phyloP scores from a whole-genome alignment of 441 rosid genomes.

The Sinapis alba region DNA sequence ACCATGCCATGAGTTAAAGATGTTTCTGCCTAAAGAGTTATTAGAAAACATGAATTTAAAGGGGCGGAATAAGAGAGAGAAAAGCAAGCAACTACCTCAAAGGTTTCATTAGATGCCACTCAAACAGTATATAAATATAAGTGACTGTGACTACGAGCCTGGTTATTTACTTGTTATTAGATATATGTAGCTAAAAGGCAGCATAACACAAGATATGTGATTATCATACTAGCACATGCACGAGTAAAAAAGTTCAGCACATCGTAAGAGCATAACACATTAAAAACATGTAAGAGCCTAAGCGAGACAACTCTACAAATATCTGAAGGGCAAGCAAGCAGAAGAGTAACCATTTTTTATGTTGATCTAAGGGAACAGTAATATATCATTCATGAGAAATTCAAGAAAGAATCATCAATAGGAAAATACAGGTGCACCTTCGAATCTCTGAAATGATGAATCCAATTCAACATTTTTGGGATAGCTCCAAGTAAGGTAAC shows the following conservation, averaged over 20 bases:
- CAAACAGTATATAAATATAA: not conserved
- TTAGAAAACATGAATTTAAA: not conserved
- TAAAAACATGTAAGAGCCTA: not conserved
- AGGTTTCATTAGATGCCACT: constrained; percentile 3
- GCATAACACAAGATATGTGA: not conserved
- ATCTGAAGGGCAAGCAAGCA: constrained; percentile 6
- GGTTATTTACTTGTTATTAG: not conserved
- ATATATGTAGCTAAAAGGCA: constrained; percentile 8
- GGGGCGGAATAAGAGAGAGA: not conserved
- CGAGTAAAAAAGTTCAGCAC: constrained; percentile 15
- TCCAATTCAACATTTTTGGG: constrained; percentile 84
- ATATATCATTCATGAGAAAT: constrained; percentile 18
- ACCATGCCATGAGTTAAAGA: constrained; percentile 24
- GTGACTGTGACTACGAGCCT: not conserved
- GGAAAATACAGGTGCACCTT: constrained; percentile 55
- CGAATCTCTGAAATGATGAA: constrained; percentile 59
- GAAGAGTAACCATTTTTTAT: constrained; percentile 10
- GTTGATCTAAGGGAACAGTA: constrained; percentile 7
- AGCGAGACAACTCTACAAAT: not conserved
- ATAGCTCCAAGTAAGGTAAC: constrained; percentile 68
- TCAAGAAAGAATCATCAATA: constrained; percentile 21
- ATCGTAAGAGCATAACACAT: constrained; percentile 7
- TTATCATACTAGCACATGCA: constrained; percentile 4
- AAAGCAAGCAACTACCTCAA: constrained; percentile 21
- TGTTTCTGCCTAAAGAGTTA: constrained; percentile 12